These are phyloP conservation scores for Diaporthe amygdali DNA, from an alignment of 2,329 filamentous ascomycete genomes.

Conservation along the genomic window DNA sequence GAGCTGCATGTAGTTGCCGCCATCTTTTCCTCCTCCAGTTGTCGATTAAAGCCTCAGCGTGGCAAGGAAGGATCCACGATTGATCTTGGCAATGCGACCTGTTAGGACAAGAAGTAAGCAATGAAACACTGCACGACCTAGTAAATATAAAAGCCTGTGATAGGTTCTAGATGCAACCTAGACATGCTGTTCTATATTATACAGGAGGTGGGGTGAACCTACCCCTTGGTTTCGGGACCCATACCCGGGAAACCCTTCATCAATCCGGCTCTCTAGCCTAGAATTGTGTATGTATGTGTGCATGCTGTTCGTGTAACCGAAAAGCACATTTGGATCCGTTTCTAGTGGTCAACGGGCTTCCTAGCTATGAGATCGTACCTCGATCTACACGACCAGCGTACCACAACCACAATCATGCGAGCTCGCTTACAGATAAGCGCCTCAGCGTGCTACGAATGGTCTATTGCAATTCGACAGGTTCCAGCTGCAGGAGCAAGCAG, in stretches of 20 bases:
- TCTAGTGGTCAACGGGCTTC: too few relatives aligned
- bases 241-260: too few relatives aligned
- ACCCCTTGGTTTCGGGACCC: background rate
- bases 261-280: background rate
- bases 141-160: background rate
- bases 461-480: conserved; percentile 32
- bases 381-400: background rate
- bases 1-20: background rate
- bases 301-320: background rate
- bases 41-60: background rate
- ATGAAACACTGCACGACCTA: background rate
- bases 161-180: background rate
- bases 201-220: background rate
- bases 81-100: background rate
- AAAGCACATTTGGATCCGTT: too few relatives aligned
- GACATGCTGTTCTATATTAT: background rate
- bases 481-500: background rate
- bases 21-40: background rate
- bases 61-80: background rate
- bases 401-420: background rate
- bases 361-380: too few relatives aligned
- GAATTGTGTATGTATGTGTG: too few relatives aligned
- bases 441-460: conserved; percentile 36
- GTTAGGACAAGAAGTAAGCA: background rate
- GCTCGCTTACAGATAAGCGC: background rate